phyloP scores from a whole-genome alignment of 306 rosid species.

The Potentilla sterilis region DNA sequence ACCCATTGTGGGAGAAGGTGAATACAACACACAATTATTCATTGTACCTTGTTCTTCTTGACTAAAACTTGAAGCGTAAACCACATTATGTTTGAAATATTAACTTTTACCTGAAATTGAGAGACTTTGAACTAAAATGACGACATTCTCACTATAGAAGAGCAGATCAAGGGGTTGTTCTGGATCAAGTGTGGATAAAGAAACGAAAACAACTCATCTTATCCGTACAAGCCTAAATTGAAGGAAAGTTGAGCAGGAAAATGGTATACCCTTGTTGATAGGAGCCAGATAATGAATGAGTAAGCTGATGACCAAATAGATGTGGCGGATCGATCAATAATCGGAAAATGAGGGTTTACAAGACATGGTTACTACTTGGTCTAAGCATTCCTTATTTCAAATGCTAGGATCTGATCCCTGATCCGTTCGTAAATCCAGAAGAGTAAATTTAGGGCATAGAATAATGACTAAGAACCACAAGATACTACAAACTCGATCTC shows the following conservation, averaged over 20 bases:
- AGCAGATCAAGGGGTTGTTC: neutral
- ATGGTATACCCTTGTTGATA: neutral
- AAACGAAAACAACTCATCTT: neutral
- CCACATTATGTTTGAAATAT: too few species aligned
- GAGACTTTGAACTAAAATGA: neutral
- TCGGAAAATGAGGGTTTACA: neutral
- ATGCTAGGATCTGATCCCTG: neutral
- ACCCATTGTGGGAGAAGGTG: too few species aligned
- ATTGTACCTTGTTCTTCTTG: too few species aligned
- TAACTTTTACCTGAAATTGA: neutral
- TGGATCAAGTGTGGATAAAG: neutral
- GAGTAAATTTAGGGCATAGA: neutral
- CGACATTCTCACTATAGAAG: neutral
- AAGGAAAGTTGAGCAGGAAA: neutral
- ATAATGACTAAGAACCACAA: neutral
- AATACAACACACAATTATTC: too few species aligned
- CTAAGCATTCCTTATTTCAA: neutral
- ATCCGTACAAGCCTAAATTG: neutral
- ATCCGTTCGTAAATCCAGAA: neutral
- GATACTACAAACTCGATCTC: neutral
- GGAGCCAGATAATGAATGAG: neutral
- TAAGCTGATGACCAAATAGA: neutral
- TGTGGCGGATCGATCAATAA: neutral
- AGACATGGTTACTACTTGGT: conserved; percentile 3
- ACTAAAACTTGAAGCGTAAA: too few species aligned